Evolutionary conservation across 306 rosid species (phyloP), one percentile per base, ranked within the genome.

Genomic region (Geum urbanum): DNA sequence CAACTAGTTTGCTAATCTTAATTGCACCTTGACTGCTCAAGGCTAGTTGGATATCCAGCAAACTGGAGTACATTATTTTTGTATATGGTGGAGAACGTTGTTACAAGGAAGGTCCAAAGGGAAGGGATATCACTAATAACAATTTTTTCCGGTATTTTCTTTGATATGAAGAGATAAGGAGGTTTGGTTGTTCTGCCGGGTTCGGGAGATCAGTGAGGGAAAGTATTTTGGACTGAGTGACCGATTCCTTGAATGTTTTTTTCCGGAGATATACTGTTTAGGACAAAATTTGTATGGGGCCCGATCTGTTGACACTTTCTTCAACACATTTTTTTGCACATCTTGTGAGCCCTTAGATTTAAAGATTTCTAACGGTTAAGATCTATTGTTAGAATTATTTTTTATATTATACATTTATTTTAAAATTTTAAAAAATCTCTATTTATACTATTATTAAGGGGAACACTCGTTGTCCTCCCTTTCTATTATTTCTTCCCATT

Each of bases 11-110:
- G 43, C 49, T 45, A 65, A 55, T 59, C 18, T 64, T 50, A n/a
- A 37, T 50, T 60, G 27, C 37, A 7, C 70, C 70, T 2, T 48
- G 54, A 63, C 32, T 50, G 64, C 45, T 43, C 40, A 63, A 64
- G 55, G 73, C 9, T 20, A 59, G 51, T 69, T 7, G 55, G 44
- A 79, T 41, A 64, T 48, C 61, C 67, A 27, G 32, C 24, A 18
- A 67, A 12, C 59, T 61, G 73, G 78, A 72, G 24, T 41, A 72
- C 39, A 54, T n/a, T 78, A 79, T 43, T 59, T 78, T 55, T 80
- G 89, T 80, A 82, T 74, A 82, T 84, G 89, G 79, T 56, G 63
- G 74, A 66, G 77, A 74, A 73, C 77, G 68, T 71, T 84, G 72
- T 46, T 70, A 58, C 71, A 45, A 41, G 69, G 19, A 35, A 72